Evolutionary conservation across 2,329 filamentous ascomycete genomes (phyloP).

Genomic region (Achaetomium macrosporum): DNA sequence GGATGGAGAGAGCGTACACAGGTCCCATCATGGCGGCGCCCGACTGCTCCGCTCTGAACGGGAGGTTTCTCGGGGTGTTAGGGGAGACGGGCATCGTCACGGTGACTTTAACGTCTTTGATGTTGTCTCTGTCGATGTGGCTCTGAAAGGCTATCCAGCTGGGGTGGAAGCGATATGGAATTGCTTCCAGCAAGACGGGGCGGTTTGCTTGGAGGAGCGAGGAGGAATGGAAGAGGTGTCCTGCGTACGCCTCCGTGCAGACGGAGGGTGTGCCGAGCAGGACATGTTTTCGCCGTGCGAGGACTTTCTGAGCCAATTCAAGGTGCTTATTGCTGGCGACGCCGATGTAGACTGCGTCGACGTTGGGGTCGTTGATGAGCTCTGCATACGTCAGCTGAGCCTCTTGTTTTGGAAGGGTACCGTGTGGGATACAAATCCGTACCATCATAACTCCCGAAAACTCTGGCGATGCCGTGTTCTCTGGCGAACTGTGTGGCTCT

Average conservation of each 20-base stretch:
- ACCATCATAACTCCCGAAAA: constrained; percentile 46
- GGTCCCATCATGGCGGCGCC: constrained; percentile 39
- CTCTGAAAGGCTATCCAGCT: constrained; percentile 38
- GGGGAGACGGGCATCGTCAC: constrained; percentile 20
- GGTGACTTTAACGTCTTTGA: constrained; percentile 31
- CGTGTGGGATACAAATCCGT: neutral
- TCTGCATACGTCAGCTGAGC: constrained; percentile 22
- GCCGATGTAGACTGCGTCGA: constrained; percentile 47
- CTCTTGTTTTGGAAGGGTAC: no score
- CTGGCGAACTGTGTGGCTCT: constrained; percentile 45
- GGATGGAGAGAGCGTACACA: constrained; percentile 34
- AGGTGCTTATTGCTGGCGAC: constrained; percentile 39
- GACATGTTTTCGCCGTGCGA: constrained; percentile 48
- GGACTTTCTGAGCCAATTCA: constrained; percentile 43
- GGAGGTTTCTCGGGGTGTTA: constrained; percentile 37
- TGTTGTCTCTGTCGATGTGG: constrained; percentile 33
- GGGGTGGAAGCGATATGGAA: constrained; percentile 47
- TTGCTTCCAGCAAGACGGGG: constrained; percentile 48
- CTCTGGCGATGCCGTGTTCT: constrained; percentile 45
- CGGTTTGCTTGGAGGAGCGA: constrained; percentile 29
- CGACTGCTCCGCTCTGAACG: constrained; percentile 37
- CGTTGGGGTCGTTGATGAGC: constrained; percentile 36
- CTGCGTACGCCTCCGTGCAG: constrained; percentile 41
- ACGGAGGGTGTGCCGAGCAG: constrained; percentile 49
- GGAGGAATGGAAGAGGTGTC: constrained; percentile 37